A percentile compares a stretch with the other conserved stretches of the same genome.
Evolutionary conservation across 371 early-diverging fungal species (phyloP).

Genomic region (Syncephalis plumigaleata): DNA sequence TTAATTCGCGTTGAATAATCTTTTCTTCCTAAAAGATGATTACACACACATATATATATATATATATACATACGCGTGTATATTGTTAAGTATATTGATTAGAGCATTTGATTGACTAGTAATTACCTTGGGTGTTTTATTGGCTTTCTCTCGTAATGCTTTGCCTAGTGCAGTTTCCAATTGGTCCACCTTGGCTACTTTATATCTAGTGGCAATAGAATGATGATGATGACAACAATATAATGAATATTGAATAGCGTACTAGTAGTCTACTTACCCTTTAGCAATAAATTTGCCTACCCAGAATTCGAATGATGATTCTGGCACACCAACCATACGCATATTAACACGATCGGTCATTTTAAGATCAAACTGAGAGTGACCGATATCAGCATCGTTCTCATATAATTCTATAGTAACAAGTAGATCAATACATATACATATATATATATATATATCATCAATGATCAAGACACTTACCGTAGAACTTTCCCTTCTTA

Average conservation of each 20-base stretch:
- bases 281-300: conserved; percentile 90
- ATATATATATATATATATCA: too few relatives aligned
- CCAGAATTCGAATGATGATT: conserved; percentile 90
- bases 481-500: conserved; percentile 98
- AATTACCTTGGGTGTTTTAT: conserved; percentile 7
- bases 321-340: conserved; percentile 99
- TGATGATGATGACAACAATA: background rate
- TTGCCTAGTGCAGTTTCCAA: conserved; percentile 94
- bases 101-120: background rate
- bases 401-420: conserved; percentile 93
- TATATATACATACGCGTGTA: conserved; percentile 1
- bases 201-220: conserved; percentile 21
- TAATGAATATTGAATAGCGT: background rate
- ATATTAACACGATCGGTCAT: conserved; percentile 96
- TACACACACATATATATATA: background rate
- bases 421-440: background rate
- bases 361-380: conserved; percentile 91
- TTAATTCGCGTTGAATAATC: conserved; percentile 90
- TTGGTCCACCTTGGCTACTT: conserved; percentile 98
- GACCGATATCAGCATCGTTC: conserved; percentile 98
- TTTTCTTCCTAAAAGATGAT: conserved; percentile 40
- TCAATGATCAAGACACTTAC: conserved; percentile 12
- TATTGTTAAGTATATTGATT: background rate
- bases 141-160: conserved; percentile 64
- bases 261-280: conserved; percentile 34